Base-by-base conservation (phyloP, 2,329 filamentous ascomycete genomes). In the Neofusicoccum sp. region DNA sequence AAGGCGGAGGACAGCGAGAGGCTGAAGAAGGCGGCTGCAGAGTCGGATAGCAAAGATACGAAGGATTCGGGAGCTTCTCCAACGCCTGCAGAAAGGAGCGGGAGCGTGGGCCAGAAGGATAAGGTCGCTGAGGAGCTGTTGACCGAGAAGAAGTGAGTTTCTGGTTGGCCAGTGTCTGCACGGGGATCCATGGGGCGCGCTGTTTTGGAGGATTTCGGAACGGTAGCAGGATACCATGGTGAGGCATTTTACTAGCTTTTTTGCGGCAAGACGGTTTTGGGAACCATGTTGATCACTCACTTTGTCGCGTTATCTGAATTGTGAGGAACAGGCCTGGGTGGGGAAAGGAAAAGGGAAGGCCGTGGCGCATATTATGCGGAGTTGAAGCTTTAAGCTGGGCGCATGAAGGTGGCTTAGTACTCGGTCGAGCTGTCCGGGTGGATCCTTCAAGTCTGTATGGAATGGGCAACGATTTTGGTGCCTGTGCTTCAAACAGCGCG, bases 1-100 rank as follows among this genome's bases (percentile, higher is more conserved):
- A 79, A 80, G 60, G 74, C 81, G 57, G 81, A 87, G 62, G 81
- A 81, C 62, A 80, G 73, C 1, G 78, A 80, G 67, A 68, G 79
- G 57, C 66, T 80, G 63, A 84, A 85, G 73, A 76, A 78, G 65
- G 73, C 76, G 20, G 80, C 80, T 6, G 73, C 75, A 28, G 70
- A 71, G 63, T 64, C 88, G 86, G 69, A 83, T 82, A 71, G 65
- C 6, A 64, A 65, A 45, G 57, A 66, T 20, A 33, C 65, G 6
- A 43, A 33, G n/a, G 38, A 61, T 33, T 43, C 40, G 41, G 41
- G 57, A 38, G 44, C 40, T 30, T 44, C 58, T 8, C 65, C 60
- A 30, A 69, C 69, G 34, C 74, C 75, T 58, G 75, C 73, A 12
- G 75, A 75, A 62, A 68, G 73, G 62, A 75, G 71, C 48, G 76